Percentiles rank a stretch among this genome's conserved stretches.
Evolutionary conservation across 371 early-diverging fungal species (phyloP).

Genomic region (Actinomortierella ambigua): DNA sequence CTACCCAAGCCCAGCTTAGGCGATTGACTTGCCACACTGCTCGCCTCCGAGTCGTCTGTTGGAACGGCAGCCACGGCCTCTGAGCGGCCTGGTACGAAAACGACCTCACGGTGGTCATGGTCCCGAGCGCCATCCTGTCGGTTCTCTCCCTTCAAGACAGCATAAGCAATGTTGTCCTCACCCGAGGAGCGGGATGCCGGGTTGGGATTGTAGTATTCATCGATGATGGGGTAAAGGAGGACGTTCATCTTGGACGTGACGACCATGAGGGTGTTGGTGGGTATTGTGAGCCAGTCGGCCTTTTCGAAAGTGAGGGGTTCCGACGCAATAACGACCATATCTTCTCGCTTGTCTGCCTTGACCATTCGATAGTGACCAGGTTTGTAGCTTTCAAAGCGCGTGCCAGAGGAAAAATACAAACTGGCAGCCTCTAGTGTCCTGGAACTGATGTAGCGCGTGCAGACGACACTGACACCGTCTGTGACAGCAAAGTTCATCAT

Average conservation of each 20-base stretch:
- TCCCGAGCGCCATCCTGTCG: conserved; percentile 44
- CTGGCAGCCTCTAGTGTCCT: conserved; percentile 77
- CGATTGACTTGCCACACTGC: too few species aligned
- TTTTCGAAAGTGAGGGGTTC: conserved; percentile 87
- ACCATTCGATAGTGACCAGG: conserved; percentile 83
- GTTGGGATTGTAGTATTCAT: conserved; percentile 60
- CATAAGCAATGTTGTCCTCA: conserved; percentile 19
- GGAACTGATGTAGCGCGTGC: conserved; percentile 80
- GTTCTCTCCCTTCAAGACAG: conserved; percentile 36
- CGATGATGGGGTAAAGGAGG: conserved; percentile 78
- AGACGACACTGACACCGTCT: conserved; percentile 81
- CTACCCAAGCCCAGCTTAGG: too few species aligned
- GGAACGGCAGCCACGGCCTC: too few species aligned
- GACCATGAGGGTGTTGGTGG: conserved; percentile 80
- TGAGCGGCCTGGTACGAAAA: conserved; percentile 17
- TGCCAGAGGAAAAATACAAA: conserved; percentile 81
- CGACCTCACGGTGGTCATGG: conserved; percentile 30
- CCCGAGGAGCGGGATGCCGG: conserved; percentile 12
- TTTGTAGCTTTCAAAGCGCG: conserved; percentile 66
- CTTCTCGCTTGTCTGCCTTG: conserved; percentile 84
- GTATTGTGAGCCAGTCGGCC: conserved; percentile 86
- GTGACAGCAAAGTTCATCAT: conserved; percentile 89
- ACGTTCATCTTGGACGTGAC: conserved; percentile 84
- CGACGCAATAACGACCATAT: conserved; percentile 85
- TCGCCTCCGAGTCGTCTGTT: too few species aligned